These are phyloP conservation scores for Daldinia childiae DNA, from an alignment of 495 filamentous ascomycete species.

Conservation along the genomic window DNA sequence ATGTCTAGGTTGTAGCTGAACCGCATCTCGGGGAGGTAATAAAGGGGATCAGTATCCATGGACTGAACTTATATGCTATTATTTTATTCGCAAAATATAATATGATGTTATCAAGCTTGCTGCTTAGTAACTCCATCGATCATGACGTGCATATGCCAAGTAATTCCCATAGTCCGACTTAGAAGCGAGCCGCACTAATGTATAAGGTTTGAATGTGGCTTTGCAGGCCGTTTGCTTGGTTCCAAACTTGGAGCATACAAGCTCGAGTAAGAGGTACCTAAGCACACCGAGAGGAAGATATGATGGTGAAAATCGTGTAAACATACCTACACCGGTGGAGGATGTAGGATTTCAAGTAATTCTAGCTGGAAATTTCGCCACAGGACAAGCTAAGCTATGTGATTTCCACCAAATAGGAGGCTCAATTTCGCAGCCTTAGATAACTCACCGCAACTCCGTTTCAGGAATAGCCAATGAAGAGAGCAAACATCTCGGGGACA, in stretches of 20 bases:
- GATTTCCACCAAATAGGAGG: slow-evolving; percentile 23
- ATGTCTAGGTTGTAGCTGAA: neutral
- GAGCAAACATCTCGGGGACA: slow-evolving; percentile 7
- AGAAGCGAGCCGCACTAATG: neutral
- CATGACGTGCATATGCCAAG: slow-evolving; percentile 35
- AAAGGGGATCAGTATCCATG: slow-evolving; percentile 3
- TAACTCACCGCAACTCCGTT: slow-evolving; percentile 30
- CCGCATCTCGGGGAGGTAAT: slow-evolving; percentile 12
- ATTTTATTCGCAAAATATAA: neutral
- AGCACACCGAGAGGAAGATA: neutral
- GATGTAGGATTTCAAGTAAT: slow-evolving; percentile 1
- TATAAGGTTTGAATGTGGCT: neutral
- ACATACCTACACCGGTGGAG: neutral
- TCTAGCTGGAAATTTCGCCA: slow-evolving; percentile 18
- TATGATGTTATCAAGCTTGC: neutral
- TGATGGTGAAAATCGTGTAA: neutral
- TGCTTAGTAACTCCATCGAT: neutral
- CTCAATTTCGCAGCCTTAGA: slow-evolving; percentile 32
- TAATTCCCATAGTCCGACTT: neutral
- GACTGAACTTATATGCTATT: neutral
- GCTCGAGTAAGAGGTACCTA: neutral
- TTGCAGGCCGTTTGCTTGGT: neutral
- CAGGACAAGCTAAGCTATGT: slow-evolving; percentile 1
- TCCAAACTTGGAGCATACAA: neutral
- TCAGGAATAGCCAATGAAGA: slow-evolving; percentile 17